These are phyloP conservation scores for Globisporangium megalacanthum DNA, from an alignment of 352 stramenopile genomes.

Conservation along the genomic window DNA sequence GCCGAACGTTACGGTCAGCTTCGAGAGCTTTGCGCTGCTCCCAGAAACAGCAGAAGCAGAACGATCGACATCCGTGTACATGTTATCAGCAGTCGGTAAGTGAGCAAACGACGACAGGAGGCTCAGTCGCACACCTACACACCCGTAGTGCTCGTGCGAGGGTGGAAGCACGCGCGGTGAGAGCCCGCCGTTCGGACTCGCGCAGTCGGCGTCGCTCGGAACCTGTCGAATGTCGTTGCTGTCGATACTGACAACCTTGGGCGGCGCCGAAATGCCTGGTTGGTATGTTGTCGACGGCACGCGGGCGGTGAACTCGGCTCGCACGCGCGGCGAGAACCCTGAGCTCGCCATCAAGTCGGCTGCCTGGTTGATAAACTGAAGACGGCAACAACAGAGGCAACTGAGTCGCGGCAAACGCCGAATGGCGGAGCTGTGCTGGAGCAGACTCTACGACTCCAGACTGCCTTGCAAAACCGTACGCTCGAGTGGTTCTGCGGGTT, in stretches of 20 bases:
- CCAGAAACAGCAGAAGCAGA: not conserved
- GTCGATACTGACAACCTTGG: constrained; percentile 51
- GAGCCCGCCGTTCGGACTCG: constrained; percentile 7
- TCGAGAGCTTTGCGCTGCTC: constrained; percentile 27
- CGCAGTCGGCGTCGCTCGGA: constrained; percentile 1
- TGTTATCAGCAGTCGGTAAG: not conserved
- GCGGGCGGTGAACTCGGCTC: constrained; percentile 46
- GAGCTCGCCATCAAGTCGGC: constrained; percentile 58
- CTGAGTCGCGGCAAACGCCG: no score
- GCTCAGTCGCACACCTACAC: not conserved
- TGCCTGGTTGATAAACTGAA: constrained; percentile 64
- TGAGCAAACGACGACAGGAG: not conserved
- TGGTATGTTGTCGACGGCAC: constrained; percentile 34
- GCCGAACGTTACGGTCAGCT: constrained; percentile 57
- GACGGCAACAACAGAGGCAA: constrained; percentile 4
- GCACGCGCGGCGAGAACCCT: constrained; percentile 30
- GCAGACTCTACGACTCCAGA: no score
- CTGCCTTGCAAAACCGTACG: constrained; percentile 40
- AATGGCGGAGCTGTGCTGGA: no score
- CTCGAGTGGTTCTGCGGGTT: constrained; percentile 77
- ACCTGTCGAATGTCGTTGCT: constrained; percentile 28
- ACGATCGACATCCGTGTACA: not conserved
- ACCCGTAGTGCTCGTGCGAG: constrained; percentile 36
- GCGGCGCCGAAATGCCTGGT: constrained; percentile 31
- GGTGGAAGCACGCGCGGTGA: constrained; percentile 15